Base-by-base conservation (phyloP, 2,329 filamentous ascomycete species). In the Claviceps pazoutovae region DNA sequence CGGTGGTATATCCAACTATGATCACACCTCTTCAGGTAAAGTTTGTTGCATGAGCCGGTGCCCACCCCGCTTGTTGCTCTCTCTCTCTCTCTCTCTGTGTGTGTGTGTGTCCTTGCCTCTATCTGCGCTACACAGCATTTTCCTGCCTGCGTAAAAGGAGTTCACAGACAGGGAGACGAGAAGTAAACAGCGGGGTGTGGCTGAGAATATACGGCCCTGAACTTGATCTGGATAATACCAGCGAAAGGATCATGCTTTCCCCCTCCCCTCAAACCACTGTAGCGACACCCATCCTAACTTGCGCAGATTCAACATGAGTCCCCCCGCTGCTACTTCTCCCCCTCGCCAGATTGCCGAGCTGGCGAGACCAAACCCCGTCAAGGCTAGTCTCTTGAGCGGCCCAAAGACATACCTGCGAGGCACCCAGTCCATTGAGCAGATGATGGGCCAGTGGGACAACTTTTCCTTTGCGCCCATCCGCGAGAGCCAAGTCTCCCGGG, bases 201-300 rank as follows among this genome's bases (percentile, higher is more conserved):
- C 66, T 88, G 84, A 91, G 86, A 93, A 82, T 82, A 93, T 85
- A 93, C 87, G 86, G 88, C 84, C 75, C 75, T 73, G 59, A 88
- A 91, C 86, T 91, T 91, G 87, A 91, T 90, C 86, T 88, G 86
- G 88, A 90, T 91, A 91, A 93, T 93, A 88, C 88, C 86, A 89
- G 89, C 89, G 89, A 89, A 93, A 95, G 89, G 85, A 95, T 93
- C 88, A 94, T 95, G 88, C 87, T 79, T 73, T 73, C 71, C 87
- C 79, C 73, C 73, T 70, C 71, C 67, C 62, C 65, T 66, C 61
- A 62, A 57, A 59, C 61, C 62, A 30, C 30, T 60, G 30, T 51
- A 14, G 34, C 19, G 44, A 48, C 36, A 30, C 42, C 46, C 56
- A 49, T 56, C 55, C 64, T 68, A 66, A 68, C 64, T 55, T 54